Evolutionary conservation across 257 asterid genomes (phyloP), one percentile per base, ranked within the genome.

Genomic region (Solanum pennellii): DNA sequence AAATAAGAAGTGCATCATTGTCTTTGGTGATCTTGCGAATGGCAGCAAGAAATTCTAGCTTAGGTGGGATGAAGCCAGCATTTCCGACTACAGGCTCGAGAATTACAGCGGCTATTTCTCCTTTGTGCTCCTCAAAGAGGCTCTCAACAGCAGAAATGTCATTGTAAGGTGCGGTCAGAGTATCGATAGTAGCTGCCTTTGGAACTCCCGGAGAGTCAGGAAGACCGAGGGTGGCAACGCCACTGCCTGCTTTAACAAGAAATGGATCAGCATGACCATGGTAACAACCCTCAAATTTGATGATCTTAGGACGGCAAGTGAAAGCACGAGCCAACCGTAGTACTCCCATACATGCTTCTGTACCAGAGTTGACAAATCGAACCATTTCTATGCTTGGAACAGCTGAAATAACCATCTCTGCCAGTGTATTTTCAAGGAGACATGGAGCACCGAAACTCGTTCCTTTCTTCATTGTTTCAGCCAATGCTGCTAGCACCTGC

Each of bases 391-490:
- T 94, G 87, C 98, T 94, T 45, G 99, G 98, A 75, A 97, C 99
- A 75, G 99, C 99, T 33, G 98, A 90, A 90, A 96, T 95, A 42
- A 96, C 99, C 99, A 96, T 93, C 90, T 96, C 98, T 20, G 99
- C 98, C 47, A 97, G 92, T 86, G 88, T 92, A 86, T 97, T 97
- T 91, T 97, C 99, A 12, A 95, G 96, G 83, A 95, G 98, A 90
- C 99, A 97, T 56, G 99, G 99, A 37, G 99, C 99, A 37, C 99
- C 99, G 75, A 96, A 97, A 92, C 99, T 97, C 41, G 99, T 97
- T 89, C 99, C 99, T 86, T 97, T 97, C 92, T 95, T 95, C 99
- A 96, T 95, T 88, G 99, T 96, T 91, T 96, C 95, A 60, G 93
- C 92, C 94, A 97, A 92, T 88, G 99, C 98, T 87, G 96, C 98